Percentiles rank a stretch among this genome's conserved stretches.
These are phyloP conservation scores for Oryza brachyantha DNA, from an alignment of 176 grass and related monocot species.

Conservation along the genomic window DNA sequence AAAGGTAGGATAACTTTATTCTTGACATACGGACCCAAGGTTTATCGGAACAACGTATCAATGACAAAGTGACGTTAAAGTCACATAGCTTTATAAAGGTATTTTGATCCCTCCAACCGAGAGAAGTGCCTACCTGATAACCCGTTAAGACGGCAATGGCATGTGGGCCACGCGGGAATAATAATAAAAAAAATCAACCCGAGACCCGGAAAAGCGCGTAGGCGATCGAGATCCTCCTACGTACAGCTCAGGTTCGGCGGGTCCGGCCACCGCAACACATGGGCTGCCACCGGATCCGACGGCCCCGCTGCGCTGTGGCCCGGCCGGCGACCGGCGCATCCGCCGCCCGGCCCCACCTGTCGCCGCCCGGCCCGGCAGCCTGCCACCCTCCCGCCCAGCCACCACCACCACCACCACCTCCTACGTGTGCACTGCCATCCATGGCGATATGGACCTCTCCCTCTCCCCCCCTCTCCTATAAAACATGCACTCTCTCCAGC, in stretches of 20 bases:
- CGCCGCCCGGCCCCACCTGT: conserved; percentile 27
- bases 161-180: conserved; percentile 21
- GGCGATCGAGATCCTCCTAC: neutral
- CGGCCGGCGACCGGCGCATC: conserved; percentile 36
- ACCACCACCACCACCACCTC: neutral
- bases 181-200: conserved; percentile 8
- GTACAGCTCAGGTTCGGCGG: neutral
- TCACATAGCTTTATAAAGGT: too few species aligned
- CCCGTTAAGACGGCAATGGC: conserved; percentile 28
- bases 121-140: neutral
- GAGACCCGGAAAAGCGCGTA: conserved; percentile 40
- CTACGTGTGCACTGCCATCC: neutral
- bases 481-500: conserved; percentile 18
- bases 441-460: neutral
- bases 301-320: neutral
- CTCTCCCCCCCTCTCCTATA: neutral
- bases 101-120: too few species aligned
- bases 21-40: too few species aligned
- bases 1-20: too few species aligned
- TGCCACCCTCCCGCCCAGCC: conserved; percentile 31
- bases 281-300: conserved; percentile 26
- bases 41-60: too few species aligned
- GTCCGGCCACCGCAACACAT: conserved; percentile 35
- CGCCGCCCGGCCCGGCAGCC: conserved; percentile 53
- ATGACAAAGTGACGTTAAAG: too few species aligned